These are phyloP conservation scores for Umbelopsis ramanniana DNA, from an alignment of 192 early-diverging fungal species.

Conservation along the genomic window DNA sequence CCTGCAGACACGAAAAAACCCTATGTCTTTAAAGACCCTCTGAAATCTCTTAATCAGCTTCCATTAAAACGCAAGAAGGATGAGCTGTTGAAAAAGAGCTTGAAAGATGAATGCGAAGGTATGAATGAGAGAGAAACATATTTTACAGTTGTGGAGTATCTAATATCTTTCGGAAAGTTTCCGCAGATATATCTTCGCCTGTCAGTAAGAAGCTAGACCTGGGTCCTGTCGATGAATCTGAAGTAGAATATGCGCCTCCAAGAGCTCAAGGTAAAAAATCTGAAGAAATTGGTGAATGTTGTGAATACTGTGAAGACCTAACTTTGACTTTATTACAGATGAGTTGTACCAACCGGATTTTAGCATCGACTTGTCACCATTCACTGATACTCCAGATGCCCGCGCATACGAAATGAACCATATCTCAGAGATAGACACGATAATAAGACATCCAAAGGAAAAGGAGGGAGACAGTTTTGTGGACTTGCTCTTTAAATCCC, in stretches of 20 bases:
- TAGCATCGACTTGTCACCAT: not conserved
- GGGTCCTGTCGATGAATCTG: slow-evolving; percentile 8
- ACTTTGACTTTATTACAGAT: not conserved
- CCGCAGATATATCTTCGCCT: not conserved
- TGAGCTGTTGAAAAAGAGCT: not conserved
- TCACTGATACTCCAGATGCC: not conserved
- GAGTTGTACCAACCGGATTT: slow-evolving; percentile 12
- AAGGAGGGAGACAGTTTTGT: not conserved
- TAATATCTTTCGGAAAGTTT: not conserved
- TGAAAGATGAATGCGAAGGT: not conserved
- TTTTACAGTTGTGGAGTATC: not conserved
- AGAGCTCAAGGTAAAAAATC: not conserved
- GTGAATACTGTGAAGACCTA: not conserved
- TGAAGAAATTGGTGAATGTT: not conserved
- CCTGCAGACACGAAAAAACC: slow-evolving; percentile 7
- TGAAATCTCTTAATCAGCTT: not conserved
- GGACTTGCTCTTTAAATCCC: slow-evolving; percentile 6
- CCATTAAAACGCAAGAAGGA: slow-evolving; percentile 4
- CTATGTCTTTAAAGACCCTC: slow-evolving; percentile 9
- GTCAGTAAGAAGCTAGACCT: not conserved
- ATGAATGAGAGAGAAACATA: not conserved
- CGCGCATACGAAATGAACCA: not conserved
- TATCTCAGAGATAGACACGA: not conserved
- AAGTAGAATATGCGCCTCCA: slow-evolving; percentile 17
- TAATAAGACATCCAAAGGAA: not conserved